Evolutionary conservation across 1,284 basidiomycete species (phyloP), one percentile per base, ranked within the genome.

Genomic region (Naganishia sp.): DNA sequence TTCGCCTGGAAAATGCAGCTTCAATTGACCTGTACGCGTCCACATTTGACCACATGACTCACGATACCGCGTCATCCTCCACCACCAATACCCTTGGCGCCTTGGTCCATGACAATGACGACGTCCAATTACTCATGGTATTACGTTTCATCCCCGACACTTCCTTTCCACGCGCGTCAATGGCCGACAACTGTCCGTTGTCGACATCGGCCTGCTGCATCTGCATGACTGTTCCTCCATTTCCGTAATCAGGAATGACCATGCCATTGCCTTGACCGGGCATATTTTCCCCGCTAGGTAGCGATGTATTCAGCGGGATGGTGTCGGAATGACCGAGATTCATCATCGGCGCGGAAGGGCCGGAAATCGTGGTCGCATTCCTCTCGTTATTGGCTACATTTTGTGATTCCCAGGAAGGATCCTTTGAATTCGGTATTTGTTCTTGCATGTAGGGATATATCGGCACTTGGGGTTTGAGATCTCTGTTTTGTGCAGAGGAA

Each of bases 1-100:
- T 88, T 62, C 94, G 81, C 76, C 89, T 67, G 28, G 2, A 31
- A 15, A 42, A 39, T 25, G 15, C 11, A 51, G 15, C 15, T 3
- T 58, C n/a, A 61, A 32, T n/a, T 11, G 15, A n/a, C 35, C 6
- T 23, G 23, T 10, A 6, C 1, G 2, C 31, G n/a, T 39, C 23
- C 9, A 2, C 28, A 10, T 10, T 3, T 9, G 23, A 5, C 28
- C 23, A 51, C 31, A 42, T 7, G 5, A 61, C 58, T 51, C 39
- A 61, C 58, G 58, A 61, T 17, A 97, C 92, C 17, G 89, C 90
- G 75, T 98, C 94, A 77, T 98, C 94, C 76, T 98, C 94, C 18
- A 98, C 94, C 4, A 98, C 84, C 62, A 98, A 80, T 61, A 97
- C 94, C 21, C 89, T 81, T 2, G 91, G 92, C 41, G 58, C 47